Percentiles rank a stretch among this genome's conserved stretches.
These are phyloP conservation scores for Thoreauomyces humboldtii DNA, from an alignment of 192 early-diverging fungal genomes.

Conservation along the genomic window DNA sequence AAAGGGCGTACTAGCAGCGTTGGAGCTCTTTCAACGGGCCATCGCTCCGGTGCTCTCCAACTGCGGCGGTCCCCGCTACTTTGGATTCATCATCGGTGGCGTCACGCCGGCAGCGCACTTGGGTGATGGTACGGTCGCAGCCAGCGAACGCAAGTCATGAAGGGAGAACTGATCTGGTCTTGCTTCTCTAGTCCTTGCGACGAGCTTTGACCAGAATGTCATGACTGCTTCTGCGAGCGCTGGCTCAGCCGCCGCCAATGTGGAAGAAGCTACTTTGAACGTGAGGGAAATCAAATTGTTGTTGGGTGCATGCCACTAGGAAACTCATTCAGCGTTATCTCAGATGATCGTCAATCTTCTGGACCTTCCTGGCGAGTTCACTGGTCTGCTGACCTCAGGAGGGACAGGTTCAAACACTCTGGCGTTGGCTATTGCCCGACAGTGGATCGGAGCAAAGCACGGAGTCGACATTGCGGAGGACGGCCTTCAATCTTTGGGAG, in stretches of 20 bases:
- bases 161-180: too few relatives aligned
- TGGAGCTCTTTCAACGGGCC: conserved; percentile 3
- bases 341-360: neutral
- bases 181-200: conserved; percentile 10
- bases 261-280: conserved; percentile 26
- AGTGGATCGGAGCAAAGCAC: conserved; percentile 51
- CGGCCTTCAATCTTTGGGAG: neutral
- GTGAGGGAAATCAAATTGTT: too few relatives aligned
- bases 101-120: conserved; percentile 44
- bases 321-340: too few relatives aligned
- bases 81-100: conserved; percentile 61
- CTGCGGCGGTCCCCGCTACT: conserved; percentile 43
- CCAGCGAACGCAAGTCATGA: neutral
- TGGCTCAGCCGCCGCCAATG: conserved; percentile 42
- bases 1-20: neutral
- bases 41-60: conserved; percentile 1
- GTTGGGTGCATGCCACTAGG: too few relatives aligned
- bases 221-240: conserved; percentile 16
- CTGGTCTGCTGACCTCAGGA: conserved; percentile 28
- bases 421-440: conserved; percentile 49
- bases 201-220: conserved; percentile 35
- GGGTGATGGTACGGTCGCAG: conserved; percentile 20
- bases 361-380: conserved; percentile 40
- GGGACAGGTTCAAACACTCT: conserved; percentile 7
- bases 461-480: conserved; percentile 35